These are phyloP conservation scores for Durio zibethinus DNA, from an alignment of 345 rosid species.

Conservation along the genomic window DNA sequence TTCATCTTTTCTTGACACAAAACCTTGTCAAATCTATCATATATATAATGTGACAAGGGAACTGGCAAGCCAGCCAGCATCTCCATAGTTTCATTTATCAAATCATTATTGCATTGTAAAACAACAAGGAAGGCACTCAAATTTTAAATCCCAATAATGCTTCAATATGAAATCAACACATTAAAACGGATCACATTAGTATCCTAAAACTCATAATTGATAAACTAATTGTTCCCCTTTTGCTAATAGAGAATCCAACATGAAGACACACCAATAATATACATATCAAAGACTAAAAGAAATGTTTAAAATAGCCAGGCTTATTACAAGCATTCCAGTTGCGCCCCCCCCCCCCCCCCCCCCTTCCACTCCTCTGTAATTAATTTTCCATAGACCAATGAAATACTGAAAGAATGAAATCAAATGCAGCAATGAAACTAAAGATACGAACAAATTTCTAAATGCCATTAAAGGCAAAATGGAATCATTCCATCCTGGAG, in stretches of 20 bases:
- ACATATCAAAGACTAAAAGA: background rate
- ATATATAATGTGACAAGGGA: background rate
- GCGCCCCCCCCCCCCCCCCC: background rate
- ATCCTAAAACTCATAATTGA: background rate
- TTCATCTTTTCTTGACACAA: background rate
- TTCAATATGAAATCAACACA: background rate
- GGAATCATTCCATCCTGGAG: conserved; percentile 1
- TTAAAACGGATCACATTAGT: background rate
- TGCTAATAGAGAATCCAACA: background rate
- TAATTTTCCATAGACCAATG: background rate
- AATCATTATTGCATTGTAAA: background rate
- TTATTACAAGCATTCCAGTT: background rate
- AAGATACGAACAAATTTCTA: background rate
- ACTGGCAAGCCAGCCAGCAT: background rate
- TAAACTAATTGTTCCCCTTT: background rate
- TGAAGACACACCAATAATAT: background rate
- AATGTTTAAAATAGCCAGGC: background rate
- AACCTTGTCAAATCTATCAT: background rate
- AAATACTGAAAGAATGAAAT: background rate
- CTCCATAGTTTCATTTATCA: background rate
- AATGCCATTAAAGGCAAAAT: conserved; percentile 2
- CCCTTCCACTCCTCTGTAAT: background rate
- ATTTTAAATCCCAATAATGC: background rate
- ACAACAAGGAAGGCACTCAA: background rate
- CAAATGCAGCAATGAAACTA: conserved; percentile 9